Evolutionary conservation across 1,284 basidiomycete species (phyloP).

Genomic region (Irpex lacteus): DNA sequence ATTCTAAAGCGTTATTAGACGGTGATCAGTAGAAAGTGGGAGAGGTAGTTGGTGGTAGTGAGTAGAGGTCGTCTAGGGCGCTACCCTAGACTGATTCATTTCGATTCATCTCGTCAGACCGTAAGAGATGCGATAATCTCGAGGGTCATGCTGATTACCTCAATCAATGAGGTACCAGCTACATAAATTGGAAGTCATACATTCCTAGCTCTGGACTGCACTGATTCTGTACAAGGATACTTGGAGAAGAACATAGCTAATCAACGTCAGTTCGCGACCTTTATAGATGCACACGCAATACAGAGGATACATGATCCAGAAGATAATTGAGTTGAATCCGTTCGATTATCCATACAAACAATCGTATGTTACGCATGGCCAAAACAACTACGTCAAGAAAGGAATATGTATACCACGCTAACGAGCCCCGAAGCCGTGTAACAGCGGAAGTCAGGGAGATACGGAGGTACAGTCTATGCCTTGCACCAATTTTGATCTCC

Average conservation of each 20-base stretch:
- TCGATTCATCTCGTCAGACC: neutral
- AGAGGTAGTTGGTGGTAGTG: constrained; percentile 17
- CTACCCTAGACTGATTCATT: neutral
- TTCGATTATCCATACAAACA: neutral
- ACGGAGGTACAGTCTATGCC: constrained; percentile 84
- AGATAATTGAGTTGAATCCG: neutral
- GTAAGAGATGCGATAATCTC: neutral
- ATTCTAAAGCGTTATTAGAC: constrained; percentile 34
- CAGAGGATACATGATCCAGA: no score
- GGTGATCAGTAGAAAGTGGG: neutral
- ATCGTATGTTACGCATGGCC: neutral
- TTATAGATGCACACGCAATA: no score
- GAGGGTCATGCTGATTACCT: neutral
- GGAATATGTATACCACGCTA: constrained; percentile 75
- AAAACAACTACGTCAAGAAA: constrained; percentile 7
- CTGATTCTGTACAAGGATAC: no score
- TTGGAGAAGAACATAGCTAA: no score
- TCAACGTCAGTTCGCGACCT: no score
- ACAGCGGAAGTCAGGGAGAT: constrained; percentile 65
- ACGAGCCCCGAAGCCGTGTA: constrained; percentile 71
- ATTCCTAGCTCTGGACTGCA: no score
- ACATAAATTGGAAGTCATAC: no score
- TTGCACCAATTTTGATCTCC: constrained; percentile 85
- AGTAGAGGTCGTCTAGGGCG: constrained; percentile 14
- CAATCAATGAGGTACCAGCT: neutral